Evolutionary conservation across 352 stramenopile species (phyloP).

Genomic region (Globisporangium apiculatum): DNA sequence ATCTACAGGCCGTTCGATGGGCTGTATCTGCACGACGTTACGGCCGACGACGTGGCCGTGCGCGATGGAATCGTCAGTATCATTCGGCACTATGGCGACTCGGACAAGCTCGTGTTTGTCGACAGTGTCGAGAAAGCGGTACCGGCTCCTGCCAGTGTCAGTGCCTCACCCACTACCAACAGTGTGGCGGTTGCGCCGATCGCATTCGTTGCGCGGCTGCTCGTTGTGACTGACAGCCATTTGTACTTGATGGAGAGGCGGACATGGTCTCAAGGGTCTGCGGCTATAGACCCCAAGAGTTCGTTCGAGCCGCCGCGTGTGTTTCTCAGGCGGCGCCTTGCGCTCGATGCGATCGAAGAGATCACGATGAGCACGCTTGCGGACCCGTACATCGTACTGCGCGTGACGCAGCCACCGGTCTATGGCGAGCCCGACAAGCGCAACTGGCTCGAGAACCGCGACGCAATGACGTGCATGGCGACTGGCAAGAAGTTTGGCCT

Average conservation of each 20-base stretch:
- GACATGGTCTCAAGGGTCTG: conserved; percentile 20
- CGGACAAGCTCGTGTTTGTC: conserved; percentile 78
- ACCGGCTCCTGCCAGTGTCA: conserved; percentile 15
- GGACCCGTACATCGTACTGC: conserved; percentile 75
- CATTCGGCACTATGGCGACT: conserved; percentile 69
- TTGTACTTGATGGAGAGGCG: conserved; percentile 79
- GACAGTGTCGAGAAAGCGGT: conserved; percentile 67
- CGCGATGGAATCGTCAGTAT: conserved; percentile 60
- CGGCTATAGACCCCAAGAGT: conserved; percentile 31
- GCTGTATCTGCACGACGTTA: conserved; percentile 50
- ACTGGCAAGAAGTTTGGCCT: conserved; percentile 86
- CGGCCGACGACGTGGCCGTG: conserved; percentile 28
- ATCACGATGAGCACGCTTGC: conserved; percentile 77
- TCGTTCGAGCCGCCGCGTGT: conserved; percentile 52
- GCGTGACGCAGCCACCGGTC: conserved; percentile 45
- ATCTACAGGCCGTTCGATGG: conserved; percentile 84
- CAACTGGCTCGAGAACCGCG: conserved; percentile 84
- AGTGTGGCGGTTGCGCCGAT: conserved; percentile 20
- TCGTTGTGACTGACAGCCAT: conserved; percentile 67
- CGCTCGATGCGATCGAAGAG: conserved; percentile 56
- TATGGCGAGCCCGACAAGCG: conserved; percentile 61
- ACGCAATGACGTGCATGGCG: conserved; percentile 75
- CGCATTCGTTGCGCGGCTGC: conserved; percentile 28
- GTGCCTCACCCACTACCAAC: neutral
- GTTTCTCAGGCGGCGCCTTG: conserved; percentile 60